phyloP scores from a whole-genome alignment of 305 asterid species.

The Fraxinus nigra region DNA sequence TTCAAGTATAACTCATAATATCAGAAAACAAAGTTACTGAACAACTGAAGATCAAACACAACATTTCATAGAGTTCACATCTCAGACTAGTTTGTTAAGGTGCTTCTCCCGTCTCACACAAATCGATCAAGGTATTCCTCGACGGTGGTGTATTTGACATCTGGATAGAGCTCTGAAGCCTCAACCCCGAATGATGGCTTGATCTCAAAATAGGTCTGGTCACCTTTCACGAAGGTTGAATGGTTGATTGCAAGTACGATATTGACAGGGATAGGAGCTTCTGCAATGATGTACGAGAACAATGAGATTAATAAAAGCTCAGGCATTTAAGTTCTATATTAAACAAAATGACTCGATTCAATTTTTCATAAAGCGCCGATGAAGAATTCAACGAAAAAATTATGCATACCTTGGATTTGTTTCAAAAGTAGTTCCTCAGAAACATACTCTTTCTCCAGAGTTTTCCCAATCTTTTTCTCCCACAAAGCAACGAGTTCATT shows the following conservation, averaged over 20 bases:
- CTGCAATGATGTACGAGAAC: conserved; percentile 27
- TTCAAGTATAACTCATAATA: not conserved
- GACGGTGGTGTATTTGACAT: conserved; percentile 64
- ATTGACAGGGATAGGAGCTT: conserved; percentile 51
- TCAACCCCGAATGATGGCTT: conserved; percentile 64
- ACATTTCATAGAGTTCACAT: not conserved
- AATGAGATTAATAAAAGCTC: not conserved
- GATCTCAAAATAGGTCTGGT: conserved; percentile 58
- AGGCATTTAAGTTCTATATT: not conserved
- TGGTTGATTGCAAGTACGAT: conserved; percentile 45
- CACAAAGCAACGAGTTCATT: conserved; percentile 64
- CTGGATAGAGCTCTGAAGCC: conserved; percentile 75
- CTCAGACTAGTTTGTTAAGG: not conserved
- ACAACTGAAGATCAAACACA: not conserved
- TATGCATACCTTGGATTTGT: conserved; percentile 42
- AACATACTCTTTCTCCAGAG: conserved; percentile 49
- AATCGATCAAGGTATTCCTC: conserved; percentile 32
- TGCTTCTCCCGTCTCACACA: not conserved
- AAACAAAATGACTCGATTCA: not conserved
- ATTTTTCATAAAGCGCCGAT: not conserved
- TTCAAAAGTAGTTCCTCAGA: conserved; percentile 62
- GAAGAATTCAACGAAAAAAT: not conserved
- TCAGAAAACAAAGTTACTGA: not conserved
- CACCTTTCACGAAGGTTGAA: conserved; percentile 58
- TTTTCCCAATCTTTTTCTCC: conserved; percentile 80